Evolutionary conservation across 805 yeast species (phyloP).

Genomic region (Debaryomyces hansenii): DNA sequence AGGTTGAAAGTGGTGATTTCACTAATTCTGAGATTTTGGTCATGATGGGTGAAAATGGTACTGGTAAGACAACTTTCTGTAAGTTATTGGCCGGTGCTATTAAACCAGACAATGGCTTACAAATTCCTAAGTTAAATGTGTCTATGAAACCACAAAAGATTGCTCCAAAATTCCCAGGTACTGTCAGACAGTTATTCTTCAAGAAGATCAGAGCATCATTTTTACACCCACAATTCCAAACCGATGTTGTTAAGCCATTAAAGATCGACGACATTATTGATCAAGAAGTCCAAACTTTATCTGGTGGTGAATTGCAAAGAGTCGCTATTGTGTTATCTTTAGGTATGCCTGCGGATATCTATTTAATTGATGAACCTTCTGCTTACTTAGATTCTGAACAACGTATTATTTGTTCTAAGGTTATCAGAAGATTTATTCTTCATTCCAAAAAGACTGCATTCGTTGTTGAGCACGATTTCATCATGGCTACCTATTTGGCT

Average conservation of each 20-base stretch:
- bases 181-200: slow-evolving; percentile 95
- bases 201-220: slow-evolving; percentile 94
- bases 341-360: slow-evolving; percentile 94
- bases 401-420: slow-evolving; percentile 98
- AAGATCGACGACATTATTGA: slow-evolving; percentile 92
- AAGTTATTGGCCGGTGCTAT: slow-evolving; percentile 91
- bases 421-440: slow-evolving; percentile 91
- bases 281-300: slow-evolving; percentile 94
- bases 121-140: slow-evolving; percentile 85
- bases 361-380: slow-evolving; percentile 97
- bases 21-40: slow-evolving; percentile 96
- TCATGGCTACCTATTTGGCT: slow-evolving; percentile 99
- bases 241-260: slow-evolving; percentile 96
- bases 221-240: slow-evolving; percentile 95
- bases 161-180: slow-evolving; percentile 98
- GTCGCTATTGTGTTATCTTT: slow-evolving; percentile 95
- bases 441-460: slow-evolving; percentile 99
- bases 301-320: slow-evolving; percentile 99
- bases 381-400: slow-evolving; percentile 99
- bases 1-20: slow-evolving; percentile 83
- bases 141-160: slow-evolving; percentile 99
- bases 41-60: slow-evolving; percentile 99
- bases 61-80: slow-evolving; percentile 98
- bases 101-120: slow-evolving; percentile 77
- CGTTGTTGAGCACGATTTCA: slow-evolving; percentile 99